phyloP scores from a whole-genome alignment of 2,329 filamentous ascomycete species.

The Colletotrichum tamarilloi region DNA sequence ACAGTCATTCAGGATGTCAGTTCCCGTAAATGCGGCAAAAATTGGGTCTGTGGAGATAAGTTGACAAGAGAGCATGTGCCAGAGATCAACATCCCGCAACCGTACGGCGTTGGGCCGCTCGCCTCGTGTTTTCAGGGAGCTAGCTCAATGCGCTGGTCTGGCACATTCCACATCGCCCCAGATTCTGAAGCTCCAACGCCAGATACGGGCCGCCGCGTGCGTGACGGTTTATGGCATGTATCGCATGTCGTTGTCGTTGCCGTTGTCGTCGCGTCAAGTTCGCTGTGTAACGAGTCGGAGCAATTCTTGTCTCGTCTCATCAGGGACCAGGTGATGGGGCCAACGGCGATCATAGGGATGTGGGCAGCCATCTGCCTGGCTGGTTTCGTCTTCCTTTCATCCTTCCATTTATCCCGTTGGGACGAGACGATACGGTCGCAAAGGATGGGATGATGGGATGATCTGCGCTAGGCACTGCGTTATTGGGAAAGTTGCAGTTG shows the following conservation, averaged over 20 bases:
- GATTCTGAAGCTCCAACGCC: neutral
- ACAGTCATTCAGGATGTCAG: too few relatives aligned
- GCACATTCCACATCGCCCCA: neutral
- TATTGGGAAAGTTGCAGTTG: neutral
- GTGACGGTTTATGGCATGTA: neutral
- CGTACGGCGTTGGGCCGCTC: neutral
- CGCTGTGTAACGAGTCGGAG: neutral
- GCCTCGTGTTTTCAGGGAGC: neutral
- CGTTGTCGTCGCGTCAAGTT: neutral
- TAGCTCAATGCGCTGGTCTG: neutral
- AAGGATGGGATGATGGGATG: constrained; percentile 2
- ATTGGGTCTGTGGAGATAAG: neutral
- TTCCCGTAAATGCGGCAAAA: neutral
- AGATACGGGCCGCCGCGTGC: neutral
- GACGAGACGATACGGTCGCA: neutral
- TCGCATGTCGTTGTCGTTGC: neutral
- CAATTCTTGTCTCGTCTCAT: neutral
- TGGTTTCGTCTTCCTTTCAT: neutral
- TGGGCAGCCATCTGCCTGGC: neutral
- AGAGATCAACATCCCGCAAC: neutral
- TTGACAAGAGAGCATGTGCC: neutral
- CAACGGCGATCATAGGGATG: neutral
- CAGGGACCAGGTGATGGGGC: neutral
- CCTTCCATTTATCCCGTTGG: neutral
- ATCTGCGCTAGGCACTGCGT: constrained; percentile 1